phyloP scores from a whole-genome alignment of 441 rosid species.

The Pelargonium fulgidum region DNA sequence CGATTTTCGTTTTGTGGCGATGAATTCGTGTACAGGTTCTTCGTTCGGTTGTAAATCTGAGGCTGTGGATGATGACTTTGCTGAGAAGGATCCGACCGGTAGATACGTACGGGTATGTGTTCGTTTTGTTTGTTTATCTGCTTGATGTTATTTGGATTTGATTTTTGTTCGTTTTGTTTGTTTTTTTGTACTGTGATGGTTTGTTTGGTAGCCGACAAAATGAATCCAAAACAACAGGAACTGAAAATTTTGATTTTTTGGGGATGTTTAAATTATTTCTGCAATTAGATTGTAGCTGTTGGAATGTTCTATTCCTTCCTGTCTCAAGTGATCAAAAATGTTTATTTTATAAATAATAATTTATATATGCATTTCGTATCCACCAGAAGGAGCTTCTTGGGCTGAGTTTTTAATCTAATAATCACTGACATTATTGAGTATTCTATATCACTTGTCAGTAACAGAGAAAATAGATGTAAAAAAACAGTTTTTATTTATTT shows the following conservation, averaged over 20 bases:
- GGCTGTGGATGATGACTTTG: slow-evolving; percentile 34
- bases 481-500: no score
- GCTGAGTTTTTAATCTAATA: no score
- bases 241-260: background rate
- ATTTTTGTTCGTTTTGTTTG: background rate
- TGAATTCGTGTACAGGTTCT: slow-evolving; percentile 22
- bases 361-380: no score
- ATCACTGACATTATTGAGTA: no score
- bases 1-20: slow-evolving; percentile 15
- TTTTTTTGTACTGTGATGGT: slow-evolving; percentile 1
- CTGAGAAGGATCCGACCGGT: slow-evolving; percentile 64
- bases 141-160: background rate
- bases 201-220: background rate
- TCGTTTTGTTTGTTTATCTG: background rate
- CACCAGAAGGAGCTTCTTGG: no score
- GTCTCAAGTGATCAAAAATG: no score
- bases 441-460: no score
- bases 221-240: background rate
- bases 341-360: no score
- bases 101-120: slow-evolving; percentile 53
- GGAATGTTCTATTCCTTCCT: no score
- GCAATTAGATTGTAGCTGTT: background rate
- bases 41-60: slow-evolving; percentile 15
- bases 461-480: no score
- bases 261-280: background rate